These are phyloP conservation scores for Heterobasidion annosum DNA, from an alignment of 1,284 basidiomycete genomes.

Conservation along the genomic window DNA sequence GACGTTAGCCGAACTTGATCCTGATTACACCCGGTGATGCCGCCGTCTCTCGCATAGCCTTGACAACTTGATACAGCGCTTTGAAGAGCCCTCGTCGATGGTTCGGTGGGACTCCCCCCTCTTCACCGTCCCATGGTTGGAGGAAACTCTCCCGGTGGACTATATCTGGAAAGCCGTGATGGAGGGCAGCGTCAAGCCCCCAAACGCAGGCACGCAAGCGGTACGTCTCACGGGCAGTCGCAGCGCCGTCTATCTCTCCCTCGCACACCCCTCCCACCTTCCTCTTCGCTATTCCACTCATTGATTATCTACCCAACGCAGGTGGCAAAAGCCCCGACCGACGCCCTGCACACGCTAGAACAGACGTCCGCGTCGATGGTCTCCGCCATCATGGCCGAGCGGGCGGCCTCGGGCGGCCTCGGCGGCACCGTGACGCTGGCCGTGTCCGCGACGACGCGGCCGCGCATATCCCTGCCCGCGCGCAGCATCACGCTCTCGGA, in stretches of 20 bases:
- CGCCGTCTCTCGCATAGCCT: slow-evolving; percentile 40
- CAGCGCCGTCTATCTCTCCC: not conserved
- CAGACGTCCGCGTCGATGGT: slow-evolving; percentile 61
- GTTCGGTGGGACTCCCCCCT: slow-evolving; percentile 96
- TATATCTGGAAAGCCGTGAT: slow-evolving; percentile 81
- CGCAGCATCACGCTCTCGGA: slow-evolving; percentile 74
- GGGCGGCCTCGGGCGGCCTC: slow-evolving; percentile 30
- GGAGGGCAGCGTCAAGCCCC: slow-evolving; percentile 73
- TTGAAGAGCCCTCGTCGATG: slow-evolving; percentile 95
- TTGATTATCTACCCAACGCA: slow-evolving; percentile 20
- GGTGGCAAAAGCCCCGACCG: slow-evolving; percentile 71
- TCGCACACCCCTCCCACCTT: slow-evolving; percentile 6
- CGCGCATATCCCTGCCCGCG: slow-evolving; percentile 41
- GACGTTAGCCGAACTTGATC: not conserved
- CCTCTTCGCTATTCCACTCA: slow-evolving; percentile 1
- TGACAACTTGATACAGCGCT: slow-evolving; percentile 84
- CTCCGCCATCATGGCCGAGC: slow-evolving; percentile 56
- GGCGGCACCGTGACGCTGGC: slow-evolving; percentile 43
- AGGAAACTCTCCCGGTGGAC: slow-evolving; percentile 58
- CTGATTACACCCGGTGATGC: not conserved
- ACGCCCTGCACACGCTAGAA: slow-evolving; percentile 75
- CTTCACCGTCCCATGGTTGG: slow-evolving; percentile 76
- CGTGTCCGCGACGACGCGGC: slow-evolving; percentile 29
- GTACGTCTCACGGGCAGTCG: slow-evolving; percentile 31
- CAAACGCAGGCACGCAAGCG: slow-evolving; percentile 78